These are phyloP conservation scores for Fusarium sp. DNA, from an alignment of 2,329 filamentous ascomycete species.

Conservation along the genomic window DNA sequence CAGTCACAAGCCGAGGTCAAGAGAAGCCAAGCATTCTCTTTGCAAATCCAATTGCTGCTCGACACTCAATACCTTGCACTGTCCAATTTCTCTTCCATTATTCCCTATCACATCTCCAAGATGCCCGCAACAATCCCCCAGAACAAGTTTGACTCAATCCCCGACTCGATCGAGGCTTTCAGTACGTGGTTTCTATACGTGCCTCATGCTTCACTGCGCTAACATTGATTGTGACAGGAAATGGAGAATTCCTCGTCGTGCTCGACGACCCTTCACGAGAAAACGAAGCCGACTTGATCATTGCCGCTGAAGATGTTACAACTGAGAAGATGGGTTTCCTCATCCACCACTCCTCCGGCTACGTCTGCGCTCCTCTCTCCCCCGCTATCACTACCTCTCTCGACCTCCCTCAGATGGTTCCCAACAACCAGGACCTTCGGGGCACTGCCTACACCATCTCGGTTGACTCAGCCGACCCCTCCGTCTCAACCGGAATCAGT, in stretches of 20 bases:
- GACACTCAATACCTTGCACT: background rate
- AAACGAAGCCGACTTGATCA: conserved; percentile 98
- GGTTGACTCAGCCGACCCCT: conserved; percentile 78
- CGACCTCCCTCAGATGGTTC: conserved; percentile 89
- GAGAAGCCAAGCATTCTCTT: conserved; percentile 7
- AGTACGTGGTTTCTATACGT: conserved; percentile 55
- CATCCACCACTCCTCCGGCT: conserved; percentile 88
- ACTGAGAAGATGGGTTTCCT: conserved; percentile 95
- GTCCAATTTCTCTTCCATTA: background rate
- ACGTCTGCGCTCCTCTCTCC: conserved; percentile 88
- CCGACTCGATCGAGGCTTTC: conserved; percentile 71
- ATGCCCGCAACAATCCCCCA: conserved; percentile 64
- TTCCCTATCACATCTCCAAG: conserved; percentile 15
- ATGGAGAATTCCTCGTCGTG: conserved; percentile 93
- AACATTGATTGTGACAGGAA: conserved; percentile 56
- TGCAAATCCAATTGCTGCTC: background rate
- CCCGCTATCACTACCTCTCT: conserved; percentile 74
- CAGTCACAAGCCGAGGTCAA: conserved; percentile 35
- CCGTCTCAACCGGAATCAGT: conserved; percentile 87
- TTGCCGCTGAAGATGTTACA: conserved; percentile 85
- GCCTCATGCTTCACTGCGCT: background rate
- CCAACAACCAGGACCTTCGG: conserved; percentile 78
- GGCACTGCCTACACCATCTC: conserved; percentile 93
- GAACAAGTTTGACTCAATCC: conserved; percentile 71
- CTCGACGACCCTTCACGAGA: conserved; percentile 93